phyloP scores from a whole-genome alignment of 1,139 yeast genomes.

The Komagataea norvegica region DNA sequence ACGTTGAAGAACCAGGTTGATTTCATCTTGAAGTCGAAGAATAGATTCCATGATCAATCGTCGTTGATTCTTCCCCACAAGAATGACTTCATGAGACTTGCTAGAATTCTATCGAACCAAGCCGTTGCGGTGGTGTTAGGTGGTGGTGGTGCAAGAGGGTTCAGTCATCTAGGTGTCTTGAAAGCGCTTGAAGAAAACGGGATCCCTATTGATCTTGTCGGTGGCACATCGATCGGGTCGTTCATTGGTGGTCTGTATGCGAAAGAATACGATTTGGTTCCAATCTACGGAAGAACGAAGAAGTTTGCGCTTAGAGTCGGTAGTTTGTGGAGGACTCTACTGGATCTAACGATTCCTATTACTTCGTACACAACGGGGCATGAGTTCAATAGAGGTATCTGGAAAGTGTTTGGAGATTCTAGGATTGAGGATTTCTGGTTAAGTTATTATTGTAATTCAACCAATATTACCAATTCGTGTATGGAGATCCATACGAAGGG shows the following conservation, averaged over 20 bases:
- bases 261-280: conserved; percentile 82
- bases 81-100: conserved; percentile 83
- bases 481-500: conserved; percentile 95
- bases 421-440: conserved; percentile 97
- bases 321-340: conserved; percentile 76
- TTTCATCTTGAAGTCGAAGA: conserved; percentile 24
- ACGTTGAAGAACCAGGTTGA: conserved; percentile 31
- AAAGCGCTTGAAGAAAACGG: conserved; percentile 91
- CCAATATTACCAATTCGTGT: conserved; percentile 92
- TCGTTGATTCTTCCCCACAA: conserved; percentile 59
- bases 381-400: conserved; percentile 91
- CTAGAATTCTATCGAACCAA: conserved; percentile 84
- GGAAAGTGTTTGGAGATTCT: conserved; percentile 91
- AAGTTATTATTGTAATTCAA: conserved; percentile 80
- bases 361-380: conserved; percentile 96
- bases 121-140: conserved; percentile 94
- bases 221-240: conserved; percentile 96
- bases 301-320: conserved; percentile 79
- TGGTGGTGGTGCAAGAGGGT: conserved; percentile 97
- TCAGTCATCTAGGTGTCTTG: conserved; percentile 89
- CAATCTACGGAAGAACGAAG: conserved; percentile 86
- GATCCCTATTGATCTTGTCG: conserved; percentile 87
- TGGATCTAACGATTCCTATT: conserved; percentile 88
- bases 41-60: conserved; percentile 30
- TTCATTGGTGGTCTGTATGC: conserved; percentile 96